Evolutionary conservation across 139 green algal species (phyloP).

Genomic region (Chlorokybus atmophyticus): DNA sequence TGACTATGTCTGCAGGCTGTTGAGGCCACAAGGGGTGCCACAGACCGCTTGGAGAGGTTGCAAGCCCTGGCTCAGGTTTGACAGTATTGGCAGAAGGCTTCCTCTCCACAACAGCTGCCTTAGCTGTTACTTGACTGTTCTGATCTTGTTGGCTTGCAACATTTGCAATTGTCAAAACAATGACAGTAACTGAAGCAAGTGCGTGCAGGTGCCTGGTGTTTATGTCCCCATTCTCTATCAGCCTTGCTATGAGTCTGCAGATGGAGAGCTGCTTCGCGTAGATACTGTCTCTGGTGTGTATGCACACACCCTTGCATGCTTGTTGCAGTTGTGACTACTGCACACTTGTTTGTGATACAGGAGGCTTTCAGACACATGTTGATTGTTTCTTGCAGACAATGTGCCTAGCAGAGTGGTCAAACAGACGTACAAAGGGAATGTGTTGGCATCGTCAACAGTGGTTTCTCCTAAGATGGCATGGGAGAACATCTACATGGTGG

Average conservation of each 20-base stretch:
- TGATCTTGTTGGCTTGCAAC: no score
- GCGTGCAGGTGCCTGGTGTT: slow-evolving; percentile 26
- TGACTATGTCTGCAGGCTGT: not conserved
- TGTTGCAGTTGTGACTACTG: not conserved
- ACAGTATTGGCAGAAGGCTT: not conserved
- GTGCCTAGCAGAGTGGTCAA: slow-evolving; percentile 28
- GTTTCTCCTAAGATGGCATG: slow-evolving; percentile 38
- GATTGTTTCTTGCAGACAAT: not conserved
- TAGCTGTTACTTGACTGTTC: no score
- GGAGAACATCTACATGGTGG: slow-evolving; percentile 45
- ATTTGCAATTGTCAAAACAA: no score
- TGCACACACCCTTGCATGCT: not conserved
- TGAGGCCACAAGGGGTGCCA: not conserved
- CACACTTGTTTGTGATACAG: not conserved
- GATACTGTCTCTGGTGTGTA: not conserved
- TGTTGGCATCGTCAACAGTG: slow-evolving; percentile 33
- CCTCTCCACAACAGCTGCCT: no score
- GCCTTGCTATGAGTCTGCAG: slow-evolving; percentile 9
- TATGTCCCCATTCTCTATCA: slow-evolving; percentile 20
- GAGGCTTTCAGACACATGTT: no score
- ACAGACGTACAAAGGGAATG: slow-evolving; percentile 36
- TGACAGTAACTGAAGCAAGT: no score
- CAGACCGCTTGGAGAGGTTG: slow-evolving; percentile 18
- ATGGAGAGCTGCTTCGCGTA: slow-evolving; percentile 8
- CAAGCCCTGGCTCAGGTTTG: slow-evolving; percentile 17